phyloP scores from a whole-genome alignment of 768 basidiomycete species.

The Rhizopogon vesiculosus region DNA sequence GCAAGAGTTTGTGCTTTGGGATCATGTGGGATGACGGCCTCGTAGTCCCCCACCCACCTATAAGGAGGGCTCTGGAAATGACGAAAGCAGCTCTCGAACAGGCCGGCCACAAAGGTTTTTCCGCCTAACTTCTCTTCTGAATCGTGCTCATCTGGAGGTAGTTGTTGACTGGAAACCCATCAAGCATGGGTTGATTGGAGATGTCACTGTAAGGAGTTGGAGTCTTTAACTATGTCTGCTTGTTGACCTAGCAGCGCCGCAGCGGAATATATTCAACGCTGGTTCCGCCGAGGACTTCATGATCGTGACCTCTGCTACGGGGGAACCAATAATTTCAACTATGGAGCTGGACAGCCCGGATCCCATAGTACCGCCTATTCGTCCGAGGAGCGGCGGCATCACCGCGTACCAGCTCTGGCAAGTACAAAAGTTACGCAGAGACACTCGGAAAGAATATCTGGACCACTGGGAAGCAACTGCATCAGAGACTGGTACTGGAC shows the following conservation, averaged over 20 bases:
- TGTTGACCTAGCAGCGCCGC: too few relatives aligned
- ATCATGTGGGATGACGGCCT: slow-evolving; percentile 66
- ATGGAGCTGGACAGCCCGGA: slow-evolving; percentile 30
- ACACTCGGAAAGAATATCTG: slow-evolving; percentile 36
- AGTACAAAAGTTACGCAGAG: slow-evolving; percentile 33
- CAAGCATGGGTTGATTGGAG: slow-evolving; percentile 44
- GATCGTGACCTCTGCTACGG: slow-evolving; percentile 28
- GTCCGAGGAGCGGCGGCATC: slow-evolving; percentile 9
- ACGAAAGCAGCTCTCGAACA: slow-evolving; percentile 50
- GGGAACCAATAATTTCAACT: slow-evolving; percentile 46
- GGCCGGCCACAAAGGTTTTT: slow-evolving; percentile 62
- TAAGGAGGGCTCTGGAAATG: slow-evolving; percentile 53
- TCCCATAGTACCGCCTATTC: too few relatives aligned
- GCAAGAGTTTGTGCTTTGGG: slow-evolving; percentile 47
- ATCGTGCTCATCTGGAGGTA: slow-evolving; percentile 16
- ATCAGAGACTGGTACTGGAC: slow-evolving; percentile 38
- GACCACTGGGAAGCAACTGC: slow-evolving; percentile 46
- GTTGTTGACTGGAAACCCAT: slow-evolving; percentile 68
- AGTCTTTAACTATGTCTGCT: too few relatives aligned
- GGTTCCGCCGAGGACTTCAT: slow-evolving; percentile 42
- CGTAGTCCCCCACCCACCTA: slow-evolving; percentile 60
- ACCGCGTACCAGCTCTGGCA: slow-evolving; percentile 61
- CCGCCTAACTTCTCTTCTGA: neutral
- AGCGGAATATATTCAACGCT: slow-evolving; percentile 37
- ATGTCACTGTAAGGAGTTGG: slow-evolving; percentile 6